Evolutionary conservation across 768 basidiomycete genomes (phyloP), one percentile per base, ranked within the genome.

Genomic region (Pisolithus tinctorius): DNA sequence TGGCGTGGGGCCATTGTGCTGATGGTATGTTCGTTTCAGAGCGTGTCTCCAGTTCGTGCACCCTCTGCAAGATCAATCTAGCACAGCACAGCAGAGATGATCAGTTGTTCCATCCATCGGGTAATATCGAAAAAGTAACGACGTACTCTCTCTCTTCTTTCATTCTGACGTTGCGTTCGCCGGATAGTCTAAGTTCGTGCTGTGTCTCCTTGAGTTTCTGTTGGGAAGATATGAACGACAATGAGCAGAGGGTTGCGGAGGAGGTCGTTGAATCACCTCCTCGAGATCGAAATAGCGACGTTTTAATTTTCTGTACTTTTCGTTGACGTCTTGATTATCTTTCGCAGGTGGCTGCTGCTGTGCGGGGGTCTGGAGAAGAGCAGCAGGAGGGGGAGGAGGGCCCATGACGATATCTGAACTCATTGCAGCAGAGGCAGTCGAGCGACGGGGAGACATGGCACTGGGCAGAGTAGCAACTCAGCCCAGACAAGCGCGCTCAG

Each of bases 271-370:
- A 44, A 69, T 59, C 49, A 87, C 86, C 78, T 87, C 81, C 58
- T 86, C 83, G 39, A 86, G 76, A 49, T 84, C 82, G 56, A 77
- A 76, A 63, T 78, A 84, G 38, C 80, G 79, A 40, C 81, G 69
- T 63, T 88, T 88, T 48, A 86, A 71, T 56, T 74, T 79, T 53
- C 69, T 71, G 65, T 85, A 84, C 66, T 84, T 86, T 69, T 85
- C 83, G 44, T 60, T 59, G 55, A 75, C 63, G 46, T 82, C 83
- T 47, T 72, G 74, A 47, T 53, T 59, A 52, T 78, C 75, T 48
- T 70, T 74, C 16, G 43, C 5, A 14, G 63, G 14, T 11, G 34
- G 34, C 34, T 34, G 48, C 29, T 63, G 68, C 9, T 68, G 63
- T 20, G 61, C 44, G 2, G 60, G 47, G 16, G 63, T 60, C 27